A percentile compares a stretch with the other conserved stretches of the same genome.
phyloP scores from a whole-genome alignment of 768 basidiomycete species.

The Hericium alpestre region DNA sequence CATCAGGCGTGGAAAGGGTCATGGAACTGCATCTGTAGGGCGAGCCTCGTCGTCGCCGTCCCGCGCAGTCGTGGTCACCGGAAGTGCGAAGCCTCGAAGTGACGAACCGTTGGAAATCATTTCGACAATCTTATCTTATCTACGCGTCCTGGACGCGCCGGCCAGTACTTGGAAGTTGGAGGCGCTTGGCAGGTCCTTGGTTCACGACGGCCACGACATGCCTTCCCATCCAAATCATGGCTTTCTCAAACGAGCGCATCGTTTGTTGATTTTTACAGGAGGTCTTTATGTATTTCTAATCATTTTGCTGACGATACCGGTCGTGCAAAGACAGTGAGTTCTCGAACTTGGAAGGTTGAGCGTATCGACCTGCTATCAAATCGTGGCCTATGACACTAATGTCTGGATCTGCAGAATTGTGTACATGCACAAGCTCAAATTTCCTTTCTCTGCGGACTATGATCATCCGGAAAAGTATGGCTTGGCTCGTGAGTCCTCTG shows the following conservation, averaged over 20 bases:
- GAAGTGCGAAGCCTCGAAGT: too few relatives aligned
- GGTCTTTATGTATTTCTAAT: constrained; percentile 43
- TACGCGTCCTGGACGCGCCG: background rate
- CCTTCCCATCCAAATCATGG: background rate
- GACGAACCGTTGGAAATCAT: too few relatives aligned
- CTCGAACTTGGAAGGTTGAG: constrained; percentile 9
- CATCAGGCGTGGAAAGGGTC: too few relatives aligned
- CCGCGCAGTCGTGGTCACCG: too few relatives aligned
- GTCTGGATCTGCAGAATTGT: constrained; percentile 26
- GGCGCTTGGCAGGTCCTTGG: background rate
- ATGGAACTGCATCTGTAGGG: too few relatives aligned
- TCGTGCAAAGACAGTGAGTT: constrained; percentile 60
- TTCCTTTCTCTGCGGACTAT: constrained; percentile 57
- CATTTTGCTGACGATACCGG: constrained; percentile 44
- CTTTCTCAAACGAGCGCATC: constrained; percentile 18
- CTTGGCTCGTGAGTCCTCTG: constrained; percentile 53
- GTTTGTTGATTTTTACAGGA: constrained; percentile 29
- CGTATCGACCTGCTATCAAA: background rate
- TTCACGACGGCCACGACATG: background rate
- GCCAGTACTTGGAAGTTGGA: too few relatives aligned
- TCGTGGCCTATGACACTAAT: constrained; percentile 14
- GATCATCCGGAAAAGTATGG: constrained; percentile 68
- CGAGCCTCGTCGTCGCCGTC: too few relatives aligned
- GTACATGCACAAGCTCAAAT: constrained; percentile 56
- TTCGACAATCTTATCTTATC: background rate